Evolutionary conservation across 441 rosid genomes (phyloP), one percentile per base, ranked within the genome.

Genomic region (Euphorbia celastroides): DNA sequence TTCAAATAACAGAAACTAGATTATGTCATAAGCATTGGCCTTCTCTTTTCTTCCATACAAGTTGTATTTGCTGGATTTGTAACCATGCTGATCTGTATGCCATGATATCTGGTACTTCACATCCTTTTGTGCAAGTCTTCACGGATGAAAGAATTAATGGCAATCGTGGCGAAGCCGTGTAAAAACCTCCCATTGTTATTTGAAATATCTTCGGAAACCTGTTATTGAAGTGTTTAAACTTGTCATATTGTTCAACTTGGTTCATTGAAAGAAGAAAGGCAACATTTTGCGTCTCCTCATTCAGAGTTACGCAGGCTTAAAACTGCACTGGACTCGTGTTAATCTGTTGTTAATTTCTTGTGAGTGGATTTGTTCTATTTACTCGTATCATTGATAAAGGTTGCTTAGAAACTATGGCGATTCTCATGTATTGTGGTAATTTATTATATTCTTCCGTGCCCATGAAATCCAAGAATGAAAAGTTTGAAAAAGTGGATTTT

Each of bases 11-110:
- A 67, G 59, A 72, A 68, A 60, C 38, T 10, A 10, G 25, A 67
- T 68, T 34, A 74, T 81, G 81, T 77, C 68, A 36, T 41, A 52
- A 27, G 51, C 52, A 56, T 34, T 32, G 31, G 28, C 19, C 50
- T 64, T 30, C 64, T 70, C 30, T 56, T 11, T 7, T 23, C 13
- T 46, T 36, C 20, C 7, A 67, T n/a, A 20, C 50, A 31, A 48
- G 23, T n/a, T 55, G 12, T 51, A 41, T 28, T 13, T 52, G 30
- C 41, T 52, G 26, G 4, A 22, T 55, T 36, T 20, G 1, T 16
- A 46, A 46, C 28, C 38, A 8, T 7, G 42, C 5, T 32, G 19
- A 16, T 32, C 11, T 51, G n/a, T 51, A 22, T 19, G 27, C 22
- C 57, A 12, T 19, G 28, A n/a, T 2, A 8, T 64, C 22, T 9